Conservation (phyloP, 768 basidiomycete species). For the Hebeloma cylindrosporum region DNA sequence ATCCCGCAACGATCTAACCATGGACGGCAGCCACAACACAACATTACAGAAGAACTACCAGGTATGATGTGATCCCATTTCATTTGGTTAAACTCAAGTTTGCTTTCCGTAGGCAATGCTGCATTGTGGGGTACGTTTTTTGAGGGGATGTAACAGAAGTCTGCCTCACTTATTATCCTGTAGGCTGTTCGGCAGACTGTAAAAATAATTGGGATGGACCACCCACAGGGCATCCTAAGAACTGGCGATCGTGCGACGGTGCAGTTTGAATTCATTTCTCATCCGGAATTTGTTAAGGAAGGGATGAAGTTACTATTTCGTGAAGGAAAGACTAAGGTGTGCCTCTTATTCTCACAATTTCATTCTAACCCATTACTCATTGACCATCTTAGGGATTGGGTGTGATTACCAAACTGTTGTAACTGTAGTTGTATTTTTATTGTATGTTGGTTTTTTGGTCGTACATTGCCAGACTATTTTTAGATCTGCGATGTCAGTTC, state of each 20-base stretch:
- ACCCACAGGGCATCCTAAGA: constrained; percentile 83
- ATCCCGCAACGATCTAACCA: constrained; percentile 6
- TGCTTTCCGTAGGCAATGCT: constrained; percentile 68
- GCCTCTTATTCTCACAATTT: constrained; percentile 18
- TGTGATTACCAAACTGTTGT: constrained; percentile 68
- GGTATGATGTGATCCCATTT: constrained; percentile 47
- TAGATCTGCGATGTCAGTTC: constrained; percentile 10
- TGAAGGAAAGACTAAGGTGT: constrained; percentile 93
- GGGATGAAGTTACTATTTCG: constrained; percentile 93
- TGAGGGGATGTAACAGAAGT: constrained; percentile 3
- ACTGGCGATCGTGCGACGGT: constrained; percentile 95
- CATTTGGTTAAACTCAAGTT: background rate
- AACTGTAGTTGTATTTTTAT: constrained; percentile 21
- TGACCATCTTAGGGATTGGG: constrained; percentile 60
- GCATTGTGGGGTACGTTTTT: constrained; percentile 76
- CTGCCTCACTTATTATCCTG: constrained; percentile 3
- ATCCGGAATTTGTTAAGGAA: constrained; percentile 88
- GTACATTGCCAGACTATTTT: too few species aligned
- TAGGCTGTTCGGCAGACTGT: constrained; percentile 92
- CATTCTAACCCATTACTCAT: constrained; percentile 4
- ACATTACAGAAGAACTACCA: constrained; percentile 93
- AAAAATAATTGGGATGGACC: constrained; percentile 86
- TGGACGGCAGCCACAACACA: constrained; percentile 70
- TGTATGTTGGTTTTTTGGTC: too few species aligned
- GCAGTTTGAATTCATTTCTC: constrained; percentile 92